These are phyloP conservation scores for Lunasporangiospora selenospora DNA, from an alignment of 192 early-diverging fungal genomes.

Conservation along the genomic window DNA sequence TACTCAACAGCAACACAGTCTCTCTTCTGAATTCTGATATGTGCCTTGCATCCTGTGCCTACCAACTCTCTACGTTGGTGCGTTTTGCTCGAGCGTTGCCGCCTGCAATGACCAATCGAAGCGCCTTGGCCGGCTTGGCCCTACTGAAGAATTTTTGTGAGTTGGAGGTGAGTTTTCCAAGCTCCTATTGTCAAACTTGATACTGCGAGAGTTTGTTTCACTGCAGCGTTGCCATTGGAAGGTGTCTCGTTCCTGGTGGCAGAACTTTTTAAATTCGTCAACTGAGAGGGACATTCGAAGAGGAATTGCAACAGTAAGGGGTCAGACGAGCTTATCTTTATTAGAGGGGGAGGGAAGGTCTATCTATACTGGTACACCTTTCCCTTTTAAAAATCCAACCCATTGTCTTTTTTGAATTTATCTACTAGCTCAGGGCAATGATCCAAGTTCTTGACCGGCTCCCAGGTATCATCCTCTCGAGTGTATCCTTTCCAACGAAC, in stretches of 20 bases:
- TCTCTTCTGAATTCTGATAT: neutral
- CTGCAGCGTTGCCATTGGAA: neutral
- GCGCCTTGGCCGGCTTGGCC: no score
- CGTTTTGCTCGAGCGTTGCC: neutral
- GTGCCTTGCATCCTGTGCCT: neutral
- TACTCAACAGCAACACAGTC: neutral
- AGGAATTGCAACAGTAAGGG: no score
- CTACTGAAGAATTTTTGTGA: no score
- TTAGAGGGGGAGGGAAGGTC: no score
- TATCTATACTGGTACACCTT: no score
- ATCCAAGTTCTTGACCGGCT: no score
- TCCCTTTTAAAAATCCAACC: no score
- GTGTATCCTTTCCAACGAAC: conserved; percentile 4
- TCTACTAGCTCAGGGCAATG: no score
- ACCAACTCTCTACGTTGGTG: neutral
- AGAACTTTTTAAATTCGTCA: neutral
- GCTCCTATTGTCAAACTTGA: neutral
- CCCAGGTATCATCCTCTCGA: neutral
- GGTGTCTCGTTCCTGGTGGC: neutral
- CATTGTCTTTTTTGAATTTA: no score
- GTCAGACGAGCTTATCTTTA: no score
- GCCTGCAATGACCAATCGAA: neutral
- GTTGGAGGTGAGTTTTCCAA: neutral
- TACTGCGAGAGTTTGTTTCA: neutral
- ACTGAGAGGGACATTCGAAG: neutral